Evolutionary conservation across 192 early-diverging fungal species (phyloP), one percentile per base, ranked within the genome.

Genomic region (Powellomyces hirtus): DNA sequence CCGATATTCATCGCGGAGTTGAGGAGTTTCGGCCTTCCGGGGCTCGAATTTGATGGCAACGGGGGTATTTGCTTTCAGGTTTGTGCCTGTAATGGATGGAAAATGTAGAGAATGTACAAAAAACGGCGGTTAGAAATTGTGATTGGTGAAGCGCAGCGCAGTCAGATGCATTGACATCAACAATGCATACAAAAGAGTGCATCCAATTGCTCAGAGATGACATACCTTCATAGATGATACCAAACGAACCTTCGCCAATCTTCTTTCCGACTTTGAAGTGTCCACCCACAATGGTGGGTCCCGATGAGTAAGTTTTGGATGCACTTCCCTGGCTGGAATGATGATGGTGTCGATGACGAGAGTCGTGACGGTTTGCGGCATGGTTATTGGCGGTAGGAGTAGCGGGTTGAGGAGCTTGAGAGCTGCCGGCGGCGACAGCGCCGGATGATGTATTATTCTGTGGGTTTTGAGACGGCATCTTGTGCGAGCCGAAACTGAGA

Each of bases 31-130:
- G 37, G 89, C 91, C 80, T 98, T 98, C 64, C 94, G 83, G 63
- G 92, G 91, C 79, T 98, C 92, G 76, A 98, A 98, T 82, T 98
- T 98, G 75, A 98, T 97, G 45, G 95, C 96, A 11, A 97, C 91
- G 59, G 89, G 92, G 73, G 89, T 86, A 74, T 95, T 97, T 75
- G 51, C 22, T 26, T 66, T 66, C 63, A 98, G 79, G 73, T 98
- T 93, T 63, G 85, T 80, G 30, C 93, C 90, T 92, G 66, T 36
- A 59, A 38, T 56, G 26, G 7, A 56, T 18, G 18, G 18, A 42
- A 42, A 42, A 13, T 42, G 10, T 18, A 42, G 18, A 18, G 18
- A 42, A 42, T 24, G 26, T 24, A 49, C 16, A 49, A 49, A 2
- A 49, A 3, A 56, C 16, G 16, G 27, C 40, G 18, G 18, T 42